phyloP scores from a whole-genome alignment of 2,329 filamentous ascomycete genomes.

The Dactylellina drechsleri region DNA sequence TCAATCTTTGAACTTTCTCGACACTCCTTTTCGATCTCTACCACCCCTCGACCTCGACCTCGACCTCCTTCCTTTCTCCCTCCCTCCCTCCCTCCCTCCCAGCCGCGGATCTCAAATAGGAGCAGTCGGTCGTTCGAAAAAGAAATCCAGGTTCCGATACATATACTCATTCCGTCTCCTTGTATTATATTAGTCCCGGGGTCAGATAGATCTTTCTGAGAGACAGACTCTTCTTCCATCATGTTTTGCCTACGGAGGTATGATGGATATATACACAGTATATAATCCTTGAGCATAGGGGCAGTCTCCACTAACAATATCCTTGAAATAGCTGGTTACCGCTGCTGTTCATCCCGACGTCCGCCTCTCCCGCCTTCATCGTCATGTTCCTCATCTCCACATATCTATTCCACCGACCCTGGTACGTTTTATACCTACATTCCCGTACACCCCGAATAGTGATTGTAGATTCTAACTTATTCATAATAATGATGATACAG shows the following conservation, averaged over 20 bases:
- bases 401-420: slow-evolving; percentile 95
- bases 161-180: not conserved
- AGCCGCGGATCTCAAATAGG: not conserved
- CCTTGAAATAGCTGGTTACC: slow-evolving; percentile 75
- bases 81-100: not conserved
- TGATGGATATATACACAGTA: too few species aligned
- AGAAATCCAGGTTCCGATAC: not conserved
- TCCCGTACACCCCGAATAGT: not conserved
- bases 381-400: slow-evolving; percentile 90
- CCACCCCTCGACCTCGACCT: not conserved
- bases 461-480: not conserved
- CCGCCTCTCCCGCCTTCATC: slow-evolving; percentile 85
- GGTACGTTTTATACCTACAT: slow-evolving; percentile 60
- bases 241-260: slow-evolving; percentile 77
- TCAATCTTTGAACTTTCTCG: too few species aligned
- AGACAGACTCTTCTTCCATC: slow-evolving; percentile 42
- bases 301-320: too few species aligned
- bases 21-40: not conserved
- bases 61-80: not conserved
- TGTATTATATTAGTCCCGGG: not conserved
- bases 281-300: too few species aligned
- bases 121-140: too few species aligned
- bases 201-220: not conserved
- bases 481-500: slow-evolving; percentile 21
- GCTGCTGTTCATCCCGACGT: slow-evolving; percentile 86